Conservation (phyloP, 805 yeast genomes). For the Tetrapisispora taiwanensis region DNA sequence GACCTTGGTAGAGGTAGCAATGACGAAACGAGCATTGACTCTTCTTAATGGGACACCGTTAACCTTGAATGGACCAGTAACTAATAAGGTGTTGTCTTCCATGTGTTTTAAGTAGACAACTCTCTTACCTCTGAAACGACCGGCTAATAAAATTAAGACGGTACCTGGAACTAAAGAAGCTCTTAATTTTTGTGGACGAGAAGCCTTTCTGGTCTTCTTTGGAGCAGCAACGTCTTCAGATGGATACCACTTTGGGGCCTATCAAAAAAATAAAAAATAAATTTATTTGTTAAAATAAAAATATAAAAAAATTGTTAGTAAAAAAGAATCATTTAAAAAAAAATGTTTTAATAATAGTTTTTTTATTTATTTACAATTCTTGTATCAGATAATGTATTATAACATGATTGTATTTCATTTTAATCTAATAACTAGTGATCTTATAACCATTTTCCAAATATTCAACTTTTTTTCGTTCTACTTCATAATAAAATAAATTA, state of each 20-base stretch:
- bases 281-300: too few species aligned
- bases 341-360: too few species aligned
- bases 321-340: background rate
- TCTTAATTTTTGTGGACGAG: conserved; percentile 91
- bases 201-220: conserved; percentile 82
- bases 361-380: too few species aligned
- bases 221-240: conserved; percentile 84
- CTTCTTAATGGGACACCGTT: conserved; percentile 99
- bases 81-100: conserved; percentile 96
- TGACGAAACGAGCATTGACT: conserved; percentile 96
- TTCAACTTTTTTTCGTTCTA: too few species aligned
- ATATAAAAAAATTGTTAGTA: background rate
- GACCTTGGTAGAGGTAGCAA: conserved; percentile 94
- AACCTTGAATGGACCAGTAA: conserved; percentile 98
- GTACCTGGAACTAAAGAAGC: conserved; percentile 96
- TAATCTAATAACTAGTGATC: too few species aligned
- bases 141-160: conserved; percentile 93
- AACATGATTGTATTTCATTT: too few species aligned
- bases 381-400: too few species aligned
- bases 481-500: too few species aligned
- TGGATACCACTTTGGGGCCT: conserved; percentile 91
- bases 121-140: conserved; percentile 99
- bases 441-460: too few species aligned
- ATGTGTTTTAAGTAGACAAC: conserved; percentile 94
- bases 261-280: background rate